Conservation (phyloP, 768 basidiomycete species). For the Asterophora lycoperdoides region DNA sequence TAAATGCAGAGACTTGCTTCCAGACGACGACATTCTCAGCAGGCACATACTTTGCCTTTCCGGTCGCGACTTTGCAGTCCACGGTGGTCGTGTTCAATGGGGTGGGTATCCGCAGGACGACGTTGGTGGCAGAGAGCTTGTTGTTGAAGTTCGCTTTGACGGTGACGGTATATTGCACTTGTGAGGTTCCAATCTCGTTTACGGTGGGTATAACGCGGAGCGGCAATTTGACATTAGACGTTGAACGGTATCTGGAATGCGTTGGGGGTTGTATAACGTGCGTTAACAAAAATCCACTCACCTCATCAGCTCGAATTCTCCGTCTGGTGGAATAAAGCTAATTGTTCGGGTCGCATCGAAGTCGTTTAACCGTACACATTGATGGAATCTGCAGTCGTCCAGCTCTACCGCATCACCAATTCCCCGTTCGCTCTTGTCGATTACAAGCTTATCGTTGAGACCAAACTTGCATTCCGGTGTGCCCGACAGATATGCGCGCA, state of each 20-base stretch:
- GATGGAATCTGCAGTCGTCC: constrained; percentile 98
- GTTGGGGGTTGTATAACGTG: background rate
- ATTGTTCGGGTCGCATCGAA: constrained; percentile 94
- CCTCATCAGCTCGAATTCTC: constrained; percentile 99
- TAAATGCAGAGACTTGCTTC: constrained; percentile 66
- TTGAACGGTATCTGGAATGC: constrained; percentile 79
- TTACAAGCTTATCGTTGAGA: constrained; percentile 95
- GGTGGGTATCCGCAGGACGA: constrained; percentile 92
- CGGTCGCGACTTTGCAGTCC: constrained; percentile 85
- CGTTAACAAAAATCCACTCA: constrained; percentile 28
- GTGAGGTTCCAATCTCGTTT: constrained; percentile 86
- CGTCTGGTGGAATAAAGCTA: constrained; percentile 96
- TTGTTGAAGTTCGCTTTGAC: constrained; percentile 86
- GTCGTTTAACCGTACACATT: constrained; percentile 92
- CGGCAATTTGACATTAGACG: constrained; percentile 93
- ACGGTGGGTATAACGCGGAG: constrained; percentile 87
- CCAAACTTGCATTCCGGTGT: constrained; percentile 99
- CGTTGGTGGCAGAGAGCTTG: constrained; percentile 90
- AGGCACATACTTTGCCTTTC: constrained; percentile 97
- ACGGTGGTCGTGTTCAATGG: constrained; percentile 92
- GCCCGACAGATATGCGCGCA: constrained; percentile 95
- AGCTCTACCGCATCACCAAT: constrained; percentile 84
- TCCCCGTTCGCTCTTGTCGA: constrained; percentile 76
- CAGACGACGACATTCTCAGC: constrained; percentile 95
- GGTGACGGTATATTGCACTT: constrained; percentile 87